Evolutionary conservation across 2,329 filamentous ascomycete genomes (phyloP), one percentile per base, ranked within the genome.

Genomic region (Balansia obtecta): DNA sequence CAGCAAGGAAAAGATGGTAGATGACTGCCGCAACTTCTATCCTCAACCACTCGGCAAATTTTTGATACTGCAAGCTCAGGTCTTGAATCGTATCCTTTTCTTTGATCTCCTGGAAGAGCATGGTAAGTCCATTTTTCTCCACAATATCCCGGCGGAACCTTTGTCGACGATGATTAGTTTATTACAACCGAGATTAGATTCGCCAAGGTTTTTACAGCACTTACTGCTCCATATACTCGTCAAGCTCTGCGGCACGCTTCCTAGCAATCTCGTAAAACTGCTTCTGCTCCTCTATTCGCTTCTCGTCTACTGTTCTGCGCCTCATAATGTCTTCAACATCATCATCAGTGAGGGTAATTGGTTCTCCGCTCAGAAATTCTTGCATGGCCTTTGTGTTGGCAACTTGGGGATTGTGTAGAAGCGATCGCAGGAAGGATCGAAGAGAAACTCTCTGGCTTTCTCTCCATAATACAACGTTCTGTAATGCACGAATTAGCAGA

Each of bases 21-120:
- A 97, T 82, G 20, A 93, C 96, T 40, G 93, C 93, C 22, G 93
- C 93, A 46, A 98, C 84, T 69, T 98, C 93, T 61, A 98, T 98
- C 39, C 93, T 84, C 47, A 97, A 73, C 93, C 93, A 98, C 66
- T 98, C 93, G 16, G 91, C 91, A 63, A 98, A 97, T 65, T 97
- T 98, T 62, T 93, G 87, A 66, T 97, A 97, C 65, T 97, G 90
- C 11, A 94, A 84, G 61, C 88, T 95, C 49, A 98, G 76, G 58
- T 96, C 88, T 55, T 81, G 78, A 49, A 98, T 91, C 4, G 79
- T 88, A 53, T 87, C 76, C 71, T 97, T 97, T 50, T 89, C 83
- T 60, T 86, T 86, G 66, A 98, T 95, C 64, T 97, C 93, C 52
- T 85, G 78, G 68, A 98, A 97, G 0, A 98, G 77, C 64, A 86